Base-by-base conservation (phyloP, 805 yeast genomes). In the Candida silvicultrix region DNA sequence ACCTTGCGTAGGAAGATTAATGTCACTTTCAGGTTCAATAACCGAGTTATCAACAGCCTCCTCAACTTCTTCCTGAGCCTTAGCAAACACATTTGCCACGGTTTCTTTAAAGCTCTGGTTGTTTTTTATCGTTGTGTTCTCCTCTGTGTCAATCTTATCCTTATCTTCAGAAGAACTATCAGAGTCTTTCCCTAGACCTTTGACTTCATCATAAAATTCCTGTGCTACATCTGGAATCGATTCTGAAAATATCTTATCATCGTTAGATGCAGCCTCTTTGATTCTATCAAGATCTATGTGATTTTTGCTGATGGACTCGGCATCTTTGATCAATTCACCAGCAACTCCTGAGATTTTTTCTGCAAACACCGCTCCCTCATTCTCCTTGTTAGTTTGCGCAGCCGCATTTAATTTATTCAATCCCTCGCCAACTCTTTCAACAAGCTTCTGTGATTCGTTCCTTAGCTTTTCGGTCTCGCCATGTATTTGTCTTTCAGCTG, bases 371-470 rank as follows among this genome's bases (percentile, higher is more conserved):
- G 20, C 18, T 2, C 25, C 39, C 14, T 37, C 39, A 12, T 12
- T 9, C 3, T 20, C 25, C 15, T 37, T 37, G 25, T 35, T 35
- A 6, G 38, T 6, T 18, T 19, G 21, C 3, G 38, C 22, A 10
- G 38, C 38, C 5, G 38, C 18, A 8, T 35, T 16, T 11, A 35
- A 6, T 12, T 15, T 16, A 4, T 19, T 11, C 15, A 35, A 35
- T 8, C 38, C 38, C n/a, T 35, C 22, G 3, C 22, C 22, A 15
- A 38, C 31, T 69, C 11, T 16, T 6, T 38, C 21, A 28, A 16
- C 16, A 40, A 19, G 14, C 12, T 19, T 19, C 14, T 28, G 23
- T 23, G 42, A 19, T 16, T 18, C 23, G n/a, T 49, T 47, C 21
- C 44, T 47, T 4, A 42, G 14, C 16, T 37, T 37, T 37, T 46